A percentile compares a stretch with the other conserved stretches of the same genome.
These are phyloP conservation scores for Daldinia eschscholtzii DNA, from an alignment of 2,329 filamentous ascomycete genomes.

Conservation along the genomic window DNA sequence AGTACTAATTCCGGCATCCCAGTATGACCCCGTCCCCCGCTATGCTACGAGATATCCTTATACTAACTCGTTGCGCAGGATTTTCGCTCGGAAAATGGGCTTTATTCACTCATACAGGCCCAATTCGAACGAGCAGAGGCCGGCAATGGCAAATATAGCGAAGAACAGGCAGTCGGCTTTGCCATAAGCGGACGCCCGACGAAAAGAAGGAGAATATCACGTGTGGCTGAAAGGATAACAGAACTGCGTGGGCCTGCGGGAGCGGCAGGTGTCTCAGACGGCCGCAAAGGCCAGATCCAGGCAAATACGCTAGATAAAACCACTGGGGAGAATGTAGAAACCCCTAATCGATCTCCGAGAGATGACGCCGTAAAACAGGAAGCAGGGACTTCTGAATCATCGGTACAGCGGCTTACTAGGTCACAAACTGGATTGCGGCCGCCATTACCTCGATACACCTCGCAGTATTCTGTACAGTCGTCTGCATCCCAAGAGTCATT, in stretches of 20 bases:
- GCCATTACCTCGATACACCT: slow-evolving; percentile 43
- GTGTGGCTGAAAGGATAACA: slow-evolving; percentile 42
- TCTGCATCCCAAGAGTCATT: slow-evolving; percentile 47
- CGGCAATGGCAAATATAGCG: slow-evolving; percentile 47
- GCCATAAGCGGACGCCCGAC: slow-evolving; percentile 49
- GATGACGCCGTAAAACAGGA: slow-evolving; percentile 6
- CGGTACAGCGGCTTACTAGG: slow-evolving; percentile 45
- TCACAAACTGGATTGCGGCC: slow-evolving; percentile 45
- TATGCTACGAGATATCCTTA: slow-evolving; percentile 22
- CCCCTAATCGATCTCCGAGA: not conserved
- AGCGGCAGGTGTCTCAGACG: slow-evolving; percentile 23
- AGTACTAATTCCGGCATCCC: slow-evolving; percentile 82
- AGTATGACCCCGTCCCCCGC: slow-evolving; percentile 58
- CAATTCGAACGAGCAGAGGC: slow-evolving; percentile 70
- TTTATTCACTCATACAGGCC: slow-evolving; percentile 78
- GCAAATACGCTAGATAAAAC: not conserved
- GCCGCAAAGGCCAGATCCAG: slow-evolving; percentile 19
- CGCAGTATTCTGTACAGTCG: slow-evolving; percentile 43
- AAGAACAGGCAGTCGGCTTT: slow-evolving; percentile 46
- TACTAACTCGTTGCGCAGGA: slow-evolving; percentile 62
- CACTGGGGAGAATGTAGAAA: not conserved
- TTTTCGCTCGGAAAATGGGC: slow-evolving; percentile 78
- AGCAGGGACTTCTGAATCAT: slow-evolving; percentile 10
- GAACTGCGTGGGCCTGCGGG: slow-evolving; percentile 51
- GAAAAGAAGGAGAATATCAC: slow-evolving; percentile 47